Evolutionary conservation across 306 rosid species (phyloP), one percentile per base, ranked within the genome.

Genomic region (Cucurbita moschata): DNA sequence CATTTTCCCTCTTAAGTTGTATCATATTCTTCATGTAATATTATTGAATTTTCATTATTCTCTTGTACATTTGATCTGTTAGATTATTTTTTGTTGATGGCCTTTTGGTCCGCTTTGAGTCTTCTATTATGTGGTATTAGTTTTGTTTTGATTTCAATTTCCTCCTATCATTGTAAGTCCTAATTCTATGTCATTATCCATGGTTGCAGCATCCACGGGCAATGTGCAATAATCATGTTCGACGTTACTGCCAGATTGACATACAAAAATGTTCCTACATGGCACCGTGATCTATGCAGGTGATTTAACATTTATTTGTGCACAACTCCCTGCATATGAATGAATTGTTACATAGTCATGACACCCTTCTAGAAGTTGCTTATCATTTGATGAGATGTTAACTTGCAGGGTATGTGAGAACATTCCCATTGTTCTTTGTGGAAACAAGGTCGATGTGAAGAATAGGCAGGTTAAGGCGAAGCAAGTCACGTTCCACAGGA

Each of bases 401-500:
- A 44, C 2, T 71, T 47, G 23, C 71, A 87, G 90, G 82, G 96
- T 87, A 46, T 87, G 92, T 78, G 96, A 89, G 87, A 89, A 85
- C 75, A 87, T 89, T 50, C 92, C 96, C 6, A 87, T 87, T 30
- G 92, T 89, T 81, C 90, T 89, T 2, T 85, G 96, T 51, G 96
- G 96, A 78, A 89, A 89, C 83, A 89, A 89, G 85, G 92, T 89
- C 39, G 96, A 89, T 81, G 96, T 89, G 58, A 89, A 87, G 86
- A 89, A 85, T 37, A 86, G 90, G 87, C 96, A 86, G 74, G 89
- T 87, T 38, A 89, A 89, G 77, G 90, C 96, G 60, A 89, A 89
- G 85, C 92, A 89, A 81, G 92, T 89, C 42, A 87, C 90, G 40
- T 89, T 86, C 78, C 96, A 89, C 83, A 86, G 96, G 84, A 89